Evolutionary conservation across 345 rosid genomes (phyloP).

Genomic region (Hibiscus syriacus): DNA sequence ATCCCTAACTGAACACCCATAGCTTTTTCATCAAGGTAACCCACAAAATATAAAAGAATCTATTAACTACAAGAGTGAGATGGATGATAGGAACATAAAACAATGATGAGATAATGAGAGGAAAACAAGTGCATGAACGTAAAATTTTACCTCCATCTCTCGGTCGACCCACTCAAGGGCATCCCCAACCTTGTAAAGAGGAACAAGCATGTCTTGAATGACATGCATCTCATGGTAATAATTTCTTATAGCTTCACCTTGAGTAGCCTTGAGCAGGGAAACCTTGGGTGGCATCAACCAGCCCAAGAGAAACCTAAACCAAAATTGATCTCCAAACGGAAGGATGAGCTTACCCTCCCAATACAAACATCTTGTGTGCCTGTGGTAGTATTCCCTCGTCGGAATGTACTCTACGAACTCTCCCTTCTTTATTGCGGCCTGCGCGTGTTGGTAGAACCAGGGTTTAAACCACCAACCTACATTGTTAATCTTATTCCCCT

Average conservation of each 20-base stretch:
- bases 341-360: constrained; percentile 99
- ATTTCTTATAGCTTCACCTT: constrained; percentile 97
- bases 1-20: no score
- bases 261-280: constrained; percentile 95
- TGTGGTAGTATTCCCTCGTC: constrained; percentile 88
- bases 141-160: constrained; percentile 86
- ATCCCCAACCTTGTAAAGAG: constrained; percentile 93
- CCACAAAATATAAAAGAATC: neutral
- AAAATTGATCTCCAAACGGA: constrained; percentile 91
- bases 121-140: neutral
- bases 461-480: constrained; percentile 99
- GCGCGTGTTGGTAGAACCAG: constrained; percentile 97
- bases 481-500: constrained; percentile 74
- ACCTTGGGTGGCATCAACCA: constrained; percentile 99
- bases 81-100: neutral
- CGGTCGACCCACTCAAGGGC: constrained; percentile 88
- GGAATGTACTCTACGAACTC: constrained; percentile 98
- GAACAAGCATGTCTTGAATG: constrained; percentile 98
- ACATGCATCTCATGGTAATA: constrained; percentile 97
- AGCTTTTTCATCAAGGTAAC: neutral
- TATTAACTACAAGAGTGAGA: neutral
- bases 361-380: constrained; percentile 94
- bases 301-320: constrained; percentile 93
- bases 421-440: constrained; percentile 69
- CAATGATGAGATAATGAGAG: neutral